Percentiles rank a stretch among this genome's conserved stretches.
These are phyloP conservation scores for Arthroderma uncinatum DNA, from an alignment of 2,329 filamentous ascomycete genomes.

Conservation along the genomic window DNA sequence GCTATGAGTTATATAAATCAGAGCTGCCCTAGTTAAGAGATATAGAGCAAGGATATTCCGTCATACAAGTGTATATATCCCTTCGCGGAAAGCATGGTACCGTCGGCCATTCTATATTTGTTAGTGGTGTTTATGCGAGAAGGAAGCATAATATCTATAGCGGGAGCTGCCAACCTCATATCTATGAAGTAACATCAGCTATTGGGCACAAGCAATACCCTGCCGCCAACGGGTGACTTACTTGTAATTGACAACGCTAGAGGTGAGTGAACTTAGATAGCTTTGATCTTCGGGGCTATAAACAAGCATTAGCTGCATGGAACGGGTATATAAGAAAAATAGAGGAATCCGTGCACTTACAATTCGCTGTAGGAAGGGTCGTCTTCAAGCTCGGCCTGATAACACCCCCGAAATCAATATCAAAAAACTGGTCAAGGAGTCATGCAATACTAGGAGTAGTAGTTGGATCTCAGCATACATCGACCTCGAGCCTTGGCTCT, in stretches of 20 bases:
- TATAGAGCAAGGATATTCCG: background rate
- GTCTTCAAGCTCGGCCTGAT: background rate
- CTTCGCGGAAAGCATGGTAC: slow-evolving; percentile 11
- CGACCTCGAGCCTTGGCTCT: background rate
- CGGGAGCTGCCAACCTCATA: background rate
- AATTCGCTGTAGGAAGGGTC: slow-evolving; percentile 1
- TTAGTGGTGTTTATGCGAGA: background rate
- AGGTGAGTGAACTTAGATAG: slow-evolving; percentile 6
- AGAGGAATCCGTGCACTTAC: background rate
- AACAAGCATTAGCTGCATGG: background rate
- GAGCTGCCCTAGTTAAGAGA: background rate
- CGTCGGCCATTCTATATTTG: slow-evolving; percentile 10
- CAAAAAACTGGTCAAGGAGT: background rate
- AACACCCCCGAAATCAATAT: background rate
- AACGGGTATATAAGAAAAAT: background rate
- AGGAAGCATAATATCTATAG: background rate
- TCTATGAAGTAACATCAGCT: background rate
- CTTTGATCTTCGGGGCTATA: slow-evolving; percentile 3
- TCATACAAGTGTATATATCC: slow-evolving; percentile 7
- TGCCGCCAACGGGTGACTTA: background rate
- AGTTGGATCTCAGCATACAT: background rate
- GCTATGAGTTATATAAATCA: slow-evolving; percentile 6
- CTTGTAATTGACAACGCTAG: slow-evolving; percentile 9
- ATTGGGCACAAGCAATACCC: background rate
- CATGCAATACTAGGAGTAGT: background rate